phyloP scores from a whole-genome alignment of 2,329 filamentous ascomycete species.

The Pyricularia sp. region DNA sequence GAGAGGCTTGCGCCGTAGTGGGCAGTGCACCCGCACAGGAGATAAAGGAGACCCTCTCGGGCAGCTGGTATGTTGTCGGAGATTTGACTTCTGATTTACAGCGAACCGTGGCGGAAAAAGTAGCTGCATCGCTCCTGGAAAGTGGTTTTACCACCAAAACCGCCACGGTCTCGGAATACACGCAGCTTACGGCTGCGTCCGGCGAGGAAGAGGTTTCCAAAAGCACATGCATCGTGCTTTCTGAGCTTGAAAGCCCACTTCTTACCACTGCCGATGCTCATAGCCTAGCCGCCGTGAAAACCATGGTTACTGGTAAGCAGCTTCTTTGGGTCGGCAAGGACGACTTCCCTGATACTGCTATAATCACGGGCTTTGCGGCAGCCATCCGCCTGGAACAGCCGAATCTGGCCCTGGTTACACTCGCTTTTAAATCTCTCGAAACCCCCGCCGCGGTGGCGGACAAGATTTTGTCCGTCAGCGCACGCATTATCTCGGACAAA shows the following conservation, averaged over 20 bases:
- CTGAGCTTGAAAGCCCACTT: background rate
- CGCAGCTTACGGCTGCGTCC: background rate
- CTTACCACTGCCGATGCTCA: background rate
- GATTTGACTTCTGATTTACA: background rate
- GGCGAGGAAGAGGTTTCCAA: background rate
- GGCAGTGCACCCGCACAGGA: background rate
- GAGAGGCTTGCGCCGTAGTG: background rate
- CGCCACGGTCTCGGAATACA: background rate
- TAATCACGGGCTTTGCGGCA: background rate
- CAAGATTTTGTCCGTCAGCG: background rate
- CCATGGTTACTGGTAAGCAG: background rate
- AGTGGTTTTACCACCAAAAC: background rate
- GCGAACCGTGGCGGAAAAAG: background rate
- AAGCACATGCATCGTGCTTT: background rate
- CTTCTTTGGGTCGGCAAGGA: background rate
- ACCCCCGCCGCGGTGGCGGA: background rate
- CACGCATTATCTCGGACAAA: background rate
- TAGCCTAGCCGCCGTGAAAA: background rate
- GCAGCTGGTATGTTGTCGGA: background rate
- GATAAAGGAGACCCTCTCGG: background rate
- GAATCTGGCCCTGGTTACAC: background rate
- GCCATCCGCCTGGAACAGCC: background rate
- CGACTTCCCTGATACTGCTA: background rate
- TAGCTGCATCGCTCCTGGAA: background rate
- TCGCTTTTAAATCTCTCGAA: background rate